Percentiles rank a stretch among this genome's conserved stretches.
phyloP scores from a whole-genome alignment of 2,329 filamentous ascomycete species.

The Cladosporium velox region DNA sequence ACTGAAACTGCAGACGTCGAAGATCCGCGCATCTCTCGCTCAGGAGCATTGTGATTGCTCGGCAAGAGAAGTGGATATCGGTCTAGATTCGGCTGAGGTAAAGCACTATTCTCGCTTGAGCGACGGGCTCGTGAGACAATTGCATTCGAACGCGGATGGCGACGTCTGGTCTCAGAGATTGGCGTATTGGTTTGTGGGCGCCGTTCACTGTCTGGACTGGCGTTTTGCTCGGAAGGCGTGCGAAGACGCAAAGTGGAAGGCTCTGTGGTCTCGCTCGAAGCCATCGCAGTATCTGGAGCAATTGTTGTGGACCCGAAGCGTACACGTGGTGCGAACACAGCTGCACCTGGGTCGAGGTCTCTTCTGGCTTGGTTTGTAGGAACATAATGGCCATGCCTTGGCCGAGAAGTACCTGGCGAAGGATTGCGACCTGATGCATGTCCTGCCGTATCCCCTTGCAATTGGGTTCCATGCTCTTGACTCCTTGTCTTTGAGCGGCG shows the following conservation, averaged over 20 bases:
- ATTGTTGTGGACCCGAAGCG: constrained; percentile 28
- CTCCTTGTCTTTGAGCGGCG: background rate
- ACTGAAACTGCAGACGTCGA: background rate
- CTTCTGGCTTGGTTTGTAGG: background rate
- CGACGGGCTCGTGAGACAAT: background rate
- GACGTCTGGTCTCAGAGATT: background rate
- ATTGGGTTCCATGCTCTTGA: background rate
- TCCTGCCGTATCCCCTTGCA: background rate
- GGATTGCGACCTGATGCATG: background rate
- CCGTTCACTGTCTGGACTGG: constrained; percentile 6
- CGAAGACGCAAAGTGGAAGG: constrained; percentile 26
- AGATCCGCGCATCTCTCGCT: constrained; percentile 1
- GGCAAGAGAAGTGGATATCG: constrained; percentile 30
- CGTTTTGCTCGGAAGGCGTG: constrained; percentile 30
- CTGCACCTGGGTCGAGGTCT: constrained; percentile 33
- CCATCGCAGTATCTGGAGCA: constrained; percentile 17
- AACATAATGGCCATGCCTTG: background rate
- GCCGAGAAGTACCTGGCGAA: background rate
- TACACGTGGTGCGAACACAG: constrained; percentile 33
- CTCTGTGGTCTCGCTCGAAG: background rate
- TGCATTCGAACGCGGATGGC: constrained; percentile 8
- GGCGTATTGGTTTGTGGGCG: background rate
- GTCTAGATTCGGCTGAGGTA: constrained; percentile 25
- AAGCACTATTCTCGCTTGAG: constrained; percentile 6
- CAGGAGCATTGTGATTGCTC: constrained; percentile 18